Evolutionary conservation across 2,329 filamentous ascomycete species (phyloP).

Genomic region (Fusarium domesticum): DNA sequence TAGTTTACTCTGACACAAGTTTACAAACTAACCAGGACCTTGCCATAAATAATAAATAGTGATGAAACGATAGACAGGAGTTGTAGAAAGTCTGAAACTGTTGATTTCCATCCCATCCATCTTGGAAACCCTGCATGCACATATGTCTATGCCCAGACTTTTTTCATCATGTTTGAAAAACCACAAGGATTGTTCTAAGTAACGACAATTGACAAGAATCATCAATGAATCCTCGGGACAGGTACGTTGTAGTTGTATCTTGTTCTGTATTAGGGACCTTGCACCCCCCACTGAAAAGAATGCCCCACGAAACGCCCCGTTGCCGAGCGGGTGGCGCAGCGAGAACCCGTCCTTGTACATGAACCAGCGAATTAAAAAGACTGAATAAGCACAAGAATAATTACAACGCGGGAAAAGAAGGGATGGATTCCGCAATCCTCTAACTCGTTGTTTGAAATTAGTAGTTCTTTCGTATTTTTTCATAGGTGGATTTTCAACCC

Average conservation of each 20-base stretch:
- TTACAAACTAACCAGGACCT: neutral
- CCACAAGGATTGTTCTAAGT: neutral
- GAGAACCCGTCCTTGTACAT: neutral
- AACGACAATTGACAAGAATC: too few species aligned
- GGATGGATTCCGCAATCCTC: too few species aligned
- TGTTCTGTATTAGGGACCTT: neutral
- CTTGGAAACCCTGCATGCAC: neutral
- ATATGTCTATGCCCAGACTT: neutral
- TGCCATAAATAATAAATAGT: conserved; percentile 5
- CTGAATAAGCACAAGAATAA: too few species aligned
- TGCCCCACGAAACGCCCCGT: conserved; percentile 22
- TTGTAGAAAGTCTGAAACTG: conserved; percentile 20
- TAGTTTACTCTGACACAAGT: too few species aligned
- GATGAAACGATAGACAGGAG: conserved; percentile 27
- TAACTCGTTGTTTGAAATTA: too few species aligned
- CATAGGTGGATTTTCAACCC: too few species aligned
- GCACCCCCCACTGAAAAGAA: conserved; percentile 1
- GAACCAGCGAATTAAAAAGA: too few species aligned
- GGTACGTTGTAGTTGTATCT: neutral
- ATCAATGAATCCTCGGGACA: too few species aligned
- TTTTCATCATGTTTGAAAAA: neutral
- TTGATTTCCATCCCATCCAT: conserved; percentile 10
- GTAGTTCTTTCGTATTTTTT: too few species aligned
- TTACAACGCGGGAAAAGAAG: too few species aligned
- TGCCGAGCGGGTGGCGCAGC: conserved; percentile 23